Percentiles rank a stretch among this genome's conserved stretches.
phyloP scores from a whole-genome alignment of 2,329 filamentous ascomycete genomes.

The Aspergillus pseudonomiae region DNA sequence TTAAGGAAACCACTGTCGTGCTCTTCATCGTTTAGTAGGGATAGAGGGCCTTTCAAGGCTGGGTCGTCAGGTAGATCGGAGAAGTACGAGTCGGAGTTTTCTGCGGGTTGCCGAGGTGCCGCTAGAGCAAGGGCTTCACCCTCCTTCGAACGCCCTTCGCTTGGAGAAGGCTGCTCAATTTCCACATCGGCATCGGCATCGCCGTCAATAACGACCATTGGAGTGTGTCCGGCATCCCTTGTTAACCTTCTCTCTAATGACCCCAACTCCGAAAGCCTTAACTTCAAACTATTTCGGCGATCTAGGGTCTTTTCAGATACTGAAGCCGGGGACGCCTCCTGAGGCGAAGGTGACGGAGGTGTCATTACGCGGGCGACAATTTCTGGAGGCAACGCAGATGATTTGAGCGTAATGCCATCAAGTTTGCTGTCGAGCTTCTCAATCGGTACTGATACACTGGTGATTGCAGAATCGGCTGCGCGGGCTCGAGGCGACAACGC shows the following conservation, averaged over 20 bases:
- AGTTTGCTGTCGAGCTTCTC: conserved; percentile 50
- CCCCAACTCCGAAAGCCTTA: conserved; percentile 41
- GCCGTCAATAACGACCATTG: conserved; percentile 45
- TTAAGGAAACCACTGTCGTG: conserved; percentile 45
- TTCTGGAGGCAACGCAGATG: conserved; percentile 46
- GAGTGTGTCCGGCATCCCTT: conserved; percentile 49
- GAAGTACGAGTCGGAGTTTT: conserved; percentile 46
- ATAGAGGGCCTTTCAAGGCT: conserved; percentile 47
- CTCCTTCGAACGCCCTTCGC: conserved; percentile 20
- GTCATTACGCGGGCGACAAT: conserved; percentile 49
- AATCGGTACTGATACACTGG: conserved; percentile 47
- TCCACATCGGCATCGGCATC: conserved; percentile 37
- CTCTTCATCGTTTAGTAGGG: conserved; percentile 45
- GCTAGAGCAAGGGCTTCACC: conserved; percentile 39
- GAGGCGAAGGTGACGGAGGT: conserved; percentile 39
- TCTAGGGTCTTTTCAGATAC: conserved; percentile 29
- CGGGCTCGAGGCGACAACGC: conserved; percentile 43
- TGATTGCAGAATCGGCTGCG: conserved; percentile 33
- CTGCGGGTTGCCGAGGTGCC: conserved; percentile 38
- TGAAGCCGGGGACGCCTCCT: conserved; percentile 31
- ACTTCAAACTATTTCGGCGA: conserved; percentile 35
- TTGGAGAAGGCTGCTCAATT: conserved; percentile 29
- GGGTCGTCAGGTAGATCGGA: conserved; percentile 46
- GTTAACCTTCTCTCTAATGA: conserved; percentile 44
- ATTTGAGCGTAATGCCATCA: conserved; percentile 52